Percentiles rank a stretch among this genome's conserved stretches.
Evolutionary conservation across 169 alveolate species (phyloP).

Genomic region (Fabrea salina): DNA sequence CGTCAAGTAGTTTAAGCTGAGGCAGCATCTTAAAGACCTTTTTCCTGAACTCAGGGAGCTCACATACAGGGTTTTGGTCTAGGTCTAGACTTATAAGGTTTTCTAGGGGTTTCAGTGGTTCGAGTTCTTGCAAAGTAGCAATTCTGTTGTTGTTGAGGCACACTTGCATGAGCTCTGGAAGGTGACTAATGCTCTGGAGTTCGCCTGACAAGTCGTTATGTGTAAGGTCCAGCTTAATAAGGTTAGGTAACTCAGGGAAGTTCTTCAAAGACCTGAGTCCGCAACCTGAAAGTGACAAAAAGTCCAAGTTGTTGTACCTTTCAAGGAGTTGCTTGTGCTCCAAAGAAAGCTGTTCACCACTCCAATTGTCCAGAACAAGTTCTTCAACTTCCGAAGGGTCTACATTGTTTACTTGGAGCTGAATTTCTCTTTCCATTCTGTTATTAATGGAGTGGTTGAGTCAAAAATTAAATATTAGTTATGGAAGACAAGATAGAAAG

Average conservation of each 20-base stretch:
- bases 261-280: background rate
- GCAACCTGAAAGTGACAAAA: background rate
- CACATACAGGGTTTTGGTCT: background rate
- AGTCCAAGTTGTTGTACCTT: background rate
- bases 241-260: conserved; percentile 11
- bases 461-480: background rate
- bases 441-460: background rate
- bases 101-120: background rate
- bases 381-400: background rate
- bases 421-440: background rate
- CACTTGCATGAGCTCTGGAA: background rate
- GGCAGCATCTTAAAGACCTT: background rate
- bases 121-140: background rate
- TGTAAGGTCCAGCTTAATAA: background rate
- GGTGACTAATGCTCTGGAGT: background rate
- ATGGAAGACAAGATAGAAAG: background rate
- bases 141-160: background rate
- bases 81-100: background rate
- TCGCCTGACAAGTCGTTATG: background rate
- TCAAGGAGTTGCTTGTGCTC: background rate
- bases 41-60: background rate
- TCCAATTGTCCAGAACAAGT: background rate
- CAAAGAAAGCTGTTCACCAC: background rate
- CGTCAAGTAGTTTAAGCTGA: background rate
- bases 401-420: background rate